These are phyloP conservation scores for Scheffersomyces ergatensis DNA, from an alignment of 805 yeast genomes.

Conservation along the genomic window DNA sequence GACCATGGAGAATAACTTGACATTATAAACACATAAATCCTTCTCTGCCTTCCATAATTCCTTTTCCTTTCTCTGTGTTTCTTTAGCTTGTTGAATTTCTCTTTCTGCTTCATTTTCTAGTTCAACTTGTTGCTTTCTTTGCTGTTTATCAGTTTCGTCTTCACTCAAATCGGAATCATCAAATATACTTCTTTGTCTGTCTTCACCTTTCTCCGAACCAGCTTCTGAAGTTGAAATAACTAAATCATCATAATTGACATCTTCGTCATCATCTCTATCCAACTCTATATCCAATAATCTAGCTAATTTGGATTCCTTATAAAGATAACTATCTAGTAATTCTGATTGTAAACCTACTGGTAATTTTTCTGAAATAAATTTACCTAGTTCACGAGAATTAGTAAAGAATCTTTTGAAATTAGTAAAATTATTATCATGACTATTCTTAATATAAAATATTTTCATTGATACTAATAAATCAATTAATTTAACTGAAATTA, in stretches of 20 bases:
- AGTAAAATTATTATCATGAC: constrained; percentile 21
- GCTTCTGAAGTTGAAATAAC: background rate
- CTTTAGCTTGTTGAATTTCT: too few relatives aligned
- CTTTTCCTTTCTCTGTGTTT: constrained; percentile 4
- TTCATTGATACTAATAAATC: constrained; percentile 34
- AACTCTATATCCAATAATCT: constrained; percentile 31
- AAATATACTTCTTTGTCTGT: constrained; percentile 6
- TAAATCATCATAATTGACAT: constrained; percentile 35
- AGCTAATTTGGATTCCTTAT: constrained; percentile 48
- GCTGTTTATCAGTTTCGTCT: constrained; percentile 9
- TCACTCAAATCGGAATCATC: constrained; percentile 11
- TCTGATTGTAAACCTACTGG: constrained; percentile 25
- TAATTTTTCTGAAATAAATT: constrained; percentile 17
- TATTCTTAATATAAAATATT: constrained; percentile 29
- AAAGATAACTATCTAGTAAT: constrained; percentile 43
- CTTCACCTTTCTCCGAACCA: background rate
- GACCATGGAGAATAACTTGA: constrained; percentile 36
- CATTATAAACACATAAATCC: constrained; percentile 38
- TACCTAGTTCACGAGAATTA: constrained; percentile 12
- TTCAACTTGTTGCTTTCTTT: constrained; percentile 1
- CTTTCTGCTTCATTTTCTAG: constrained; percentile 1
- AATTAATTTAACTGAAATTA: constrained; percentile 21
- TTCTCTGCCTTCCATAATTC: constrained; percentile 37
- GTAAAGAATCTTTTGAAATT: constrained; percentile 35
- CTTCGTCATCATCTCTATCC: constrained; percentile 55